Evolutionary conservation across 805 yeast genomes (phyloP).

Genomic region (Starmerella vaccinii): DNA sequence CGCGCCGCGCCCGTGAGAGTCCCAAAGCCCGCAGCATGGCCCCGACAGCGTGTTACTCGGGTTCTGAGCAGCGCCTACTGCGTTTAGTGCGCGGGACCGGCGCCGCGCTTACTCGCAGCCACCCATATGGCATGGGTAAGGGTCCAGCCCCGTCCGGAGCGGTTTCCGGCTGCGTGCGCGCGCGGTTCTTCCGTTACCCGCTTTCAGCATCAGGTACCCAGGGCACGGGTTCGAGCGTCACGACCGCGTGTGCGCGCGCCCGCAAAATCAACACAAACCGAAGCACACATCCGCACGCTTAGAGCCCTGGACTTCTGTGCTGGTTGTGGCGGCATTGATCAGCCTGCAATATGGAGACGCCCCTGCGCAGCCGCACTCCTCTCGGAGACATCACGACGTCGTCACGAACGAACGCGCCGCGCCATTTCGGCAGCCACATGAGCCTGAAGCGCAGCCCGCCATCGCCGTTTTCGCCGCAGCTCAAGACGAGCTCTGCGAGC

Average conservation of each 20-base stretch:
- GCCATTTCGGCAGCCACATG: background rate
- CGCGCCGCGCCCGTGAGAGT: constrained; percentile 8
- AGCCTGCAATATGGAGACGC: background rate
- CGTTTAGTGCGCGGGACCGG: background rate
- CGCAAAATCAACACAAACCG: background rate
- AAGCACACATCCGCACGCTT: too few relatives aligned
- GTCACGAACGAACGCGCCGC: constrained; percentile 1
- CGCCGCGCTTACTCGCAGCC: background rate
- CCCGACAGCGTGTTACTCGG: background rate
- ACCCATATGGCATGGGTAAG: background rate
- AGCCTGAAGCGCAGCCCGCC: constrained; percentile 12
- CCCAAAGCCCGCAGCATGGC: constrained; percentile 19
- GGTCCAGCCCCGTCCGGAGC: background rate
- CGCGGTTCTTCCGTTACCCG: too few relatives aligned
- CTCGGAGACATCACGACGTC: constrained; percentile 14
- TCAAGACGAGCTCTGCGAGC: background rate
- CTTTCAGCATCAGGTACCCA: background rate
- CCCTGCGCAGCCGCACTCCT: constrained; percentile 3
- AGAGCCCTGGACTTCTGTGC: too few relatives aligned
- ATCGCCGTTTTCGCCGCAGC: constrained; percentile 10
- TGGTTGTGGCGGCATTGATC: too few relatives aligned
- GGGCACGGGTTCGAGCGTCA: background rate
- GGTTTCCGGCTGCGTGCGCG: background rate
- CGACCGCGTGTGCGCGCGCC: background rate
- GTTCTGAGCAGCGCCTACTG: background rate